phyloP scores from a whole-genome alignment of 805 yeast species.

The Candida pseudoglaebosa region DNA sequence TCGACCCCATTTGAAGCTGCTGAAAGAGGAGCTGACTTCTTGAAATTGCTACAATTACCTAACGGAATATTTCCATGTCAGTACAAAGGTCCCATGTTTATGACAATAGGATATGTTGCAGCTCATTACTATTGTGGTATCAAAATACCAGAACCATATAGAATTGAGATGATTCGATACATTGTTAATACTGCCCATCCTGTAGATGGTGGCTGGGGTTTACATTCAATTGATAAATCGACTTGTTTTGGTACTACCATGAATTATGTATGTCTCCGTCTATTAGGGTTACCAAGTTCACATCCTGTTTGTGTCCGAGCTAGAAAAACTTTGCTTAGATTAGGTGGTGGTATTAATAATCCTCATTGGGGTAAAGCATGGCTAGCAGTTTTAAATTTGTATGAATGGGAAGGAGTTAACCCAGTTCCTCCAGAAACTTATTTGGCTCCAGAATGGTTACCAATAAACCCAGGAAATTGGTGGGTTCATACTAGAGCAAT shows the following conservation, averaged over 20 bases:
- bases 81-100: slow-evolving; percentile 97
- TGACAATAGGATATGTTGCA: slow-evolving; percentile 85
- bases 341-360: slow-evolving; percentile 86
- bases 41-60: slow-evolving; percentile 66
- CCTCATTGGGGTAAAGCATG: slow-evolving; percentile 99
- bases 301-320: slow-evolving; percentile 82
- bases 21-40: slow-evolving; percentile 68
- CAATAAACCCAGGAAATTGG: slow-evolving; percentile 95
- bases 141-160: slow-evolving; percentile 62
- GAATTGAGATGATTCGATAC: slow-evolving; percentile 74
- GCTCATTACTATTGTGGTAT: slow-evolving; percentile 67
- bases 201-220: slow-evolving; percentile 99
- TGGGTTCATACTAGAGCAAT: slow-evolving; percentile 98
- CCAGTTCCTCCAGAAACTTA: slow-evolving; percentile 98
- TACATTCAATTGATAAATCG: slow-evolving; percentile 86
- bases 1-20: slow-evolving; percentile 58
- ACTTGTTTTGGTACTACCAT: slow-evolving; percentile 93
- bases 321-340: slow-evolving; percentile 55
- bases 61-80: slow-evolving; percentile 90
- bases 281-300: slow-evolving; percentile 68
- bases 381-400: slow-evolving; percentile 74
- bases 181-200: slow-evolving; percentile 92
- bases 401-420: slow-evolving; percentile 94
- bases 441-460: slow-evolving; percentile 75
- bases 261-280: slow-evolving; percentile 76